Evolutionary conservation across 1,139 yeast species (phyloP).

Genomic region (Geotrichum armillariae): DNA sequence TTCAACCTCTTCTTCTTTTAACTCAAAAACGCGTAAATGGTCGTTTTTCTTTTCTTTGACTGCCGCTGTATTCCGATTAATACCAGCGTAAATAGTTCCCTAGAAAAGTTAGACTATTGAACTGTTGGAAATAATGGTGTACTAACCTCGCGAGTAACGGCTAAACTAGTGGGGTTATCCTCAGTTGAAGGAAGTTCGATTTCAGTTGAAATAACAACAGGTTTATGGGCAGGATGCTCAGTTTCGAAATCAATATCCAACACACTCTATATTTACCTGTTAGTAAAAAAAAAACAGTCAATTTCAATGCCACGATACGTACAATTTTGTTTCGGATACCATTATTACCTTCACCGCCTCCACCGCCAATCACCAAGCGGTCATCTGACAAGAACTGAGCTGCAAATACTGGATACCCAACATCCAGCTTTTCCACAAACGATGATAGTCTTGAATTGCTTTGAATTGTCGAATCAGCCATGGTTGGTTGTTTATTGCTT

Average conservation of each 20-base stretch:
- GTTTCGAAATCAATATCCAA: conserved; percentile 23
- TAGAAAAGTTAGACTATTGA: conserved; percentile 24
- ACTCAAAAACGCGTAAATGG: conserved; percentile 67
- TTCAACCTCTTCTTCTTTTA: conserved; percentile 33
- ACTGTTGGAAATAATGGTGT: background rate
- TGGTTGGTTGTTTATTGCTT: background rate
- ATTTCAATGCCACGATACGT: conserved; percentile 12
- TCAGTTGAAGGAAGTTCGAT: conserved; percentile 30
- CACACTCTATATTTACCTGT: conserved; percentile 22
- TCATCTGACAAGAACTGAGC: conserved; percentile 65
- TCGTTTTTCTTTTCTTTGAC: conserved; percentile 65
- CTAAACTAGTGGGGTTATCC: conserved; percentile 40
- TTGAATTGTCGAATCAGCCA: background rate
- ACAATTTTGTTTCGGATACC: conserved; percentile 81
- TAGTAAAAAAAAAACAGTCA: conserved; percentile 1
- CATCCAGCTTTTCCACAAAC: conserved; percentile 38
- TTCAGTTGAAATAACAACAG: conserved; percentile 25
- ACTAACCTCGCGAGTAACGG: conserved; percentile 25
- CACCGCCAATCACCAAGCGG: conserved; percentile 78
- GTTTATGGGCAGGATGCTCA: conserved; percentile 10
- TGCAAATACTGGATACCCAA: conserved; percentile 82
- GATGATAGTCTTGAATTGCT: background rate
- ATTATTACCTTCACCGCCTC: conserved; percentile 91
- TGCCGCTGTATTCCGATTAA: conserved; percentile 63
- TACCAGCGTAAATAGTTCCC: conserved; percentile 61